These are phyloP conservation scores for Choiromyces venosus DNA, from an alignment of 495 filamentous ascomycete species.

Conservation along the genomic window DNA sequence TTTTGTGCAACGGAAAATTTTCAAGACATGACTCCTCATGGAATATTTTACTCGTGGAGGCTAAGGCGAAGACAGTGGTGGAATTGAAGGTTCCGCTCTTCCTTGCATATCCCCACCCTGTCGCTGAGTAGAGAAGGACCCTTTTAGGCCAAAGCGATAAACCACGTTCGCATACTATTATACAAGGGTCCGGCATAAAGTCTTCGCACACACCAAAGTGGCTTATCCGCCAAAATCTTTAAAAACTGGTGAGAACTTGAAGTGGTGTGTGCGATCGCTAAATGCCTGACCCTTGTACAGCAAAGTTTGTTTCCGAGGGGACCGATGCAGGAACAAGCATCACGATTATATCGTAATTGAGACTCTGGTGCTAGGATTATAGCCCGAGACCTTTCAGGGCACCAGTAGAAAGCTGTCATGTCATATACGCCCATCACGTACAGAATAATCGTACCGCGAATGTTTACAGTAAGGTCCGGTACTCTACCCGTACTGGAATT, in stretches of 20 bases:
- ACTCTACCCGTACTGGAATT: background rate
- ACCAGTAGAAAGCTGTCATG: conserved; percentile 2
- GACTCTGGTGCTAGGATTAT: background rate
- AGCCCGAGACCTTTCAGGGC: background rate
- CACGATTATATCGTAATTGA: background rate
- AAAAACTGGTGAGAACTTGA: too few species aligned
- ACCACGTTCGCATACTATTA: background rate
- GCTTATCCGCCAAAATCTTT: too few species aligned
- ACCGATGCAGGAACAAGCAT: background rate
- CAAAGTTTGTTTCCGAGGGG: background rate
- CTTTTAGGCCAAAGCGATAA: background rate
- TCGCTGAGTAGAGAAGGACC: background rate
- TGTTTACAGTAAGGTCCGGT: background rate
- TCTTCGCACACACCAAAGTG: too few species aligned
- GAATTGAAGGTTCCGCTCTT: background rate
- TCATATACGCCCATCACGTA: background rate
- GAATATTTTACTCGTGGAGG: background rate
- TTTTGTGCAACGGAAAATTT: background rate
- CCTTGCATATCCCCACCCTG: background rate
- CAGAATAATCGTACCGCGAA: background rate
- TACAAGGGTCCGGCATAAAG: too few species aligned
- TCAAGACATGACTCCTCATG: background rate
- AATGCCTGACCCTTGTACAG: too few species aligned
- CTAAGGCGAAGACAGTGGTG: too few species aligned
- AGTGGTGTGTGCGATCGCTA: too few species aligned